These are phyloP conservation scores for Podaxis sp. DNA, from an alignment of 768 basidiomycete genomes.

Conservation along the genomic window DNA sequence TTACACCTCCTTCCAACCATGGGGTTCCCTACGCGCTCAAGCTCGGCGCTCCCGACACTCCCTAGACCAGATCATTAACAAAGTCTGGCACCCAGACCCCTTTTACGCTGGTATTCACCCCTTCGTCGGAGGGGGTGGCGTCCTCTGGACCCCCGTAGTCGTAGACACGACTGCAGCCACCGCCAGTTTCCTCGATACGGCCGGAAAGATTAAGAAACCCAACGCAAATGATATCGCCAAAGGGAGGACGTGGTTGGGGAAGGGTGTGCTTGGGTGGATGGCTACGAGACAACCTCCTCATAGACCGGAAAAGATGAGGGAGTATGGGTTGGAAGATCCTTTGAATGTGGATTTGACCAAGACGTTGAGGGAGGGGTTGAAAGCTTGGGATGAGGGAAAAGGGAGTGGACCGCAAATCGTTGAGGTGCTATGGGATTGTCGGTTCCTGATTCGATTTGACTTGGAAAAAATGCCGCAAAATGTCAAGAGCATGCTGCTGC, in stretches of 20 bases:
- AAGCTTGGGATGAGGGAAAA: slow-evolving; percentile 12
- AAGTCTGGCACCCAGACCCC: slow-evolving; percentile 40
- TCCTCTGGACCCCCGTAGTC: slow-evolving; percentile 58
- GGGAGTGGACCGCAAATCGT: slow-evolving; percentile 18
- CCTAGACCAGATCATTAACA: slow-evolving; percentile 41
- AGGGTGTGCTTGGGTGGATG: slow-evolving; percentile 47
- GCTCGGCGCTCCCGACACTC: slow-evolving; percentile 45
- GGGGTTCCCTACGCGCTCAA: slow-evolving; percentile 69
- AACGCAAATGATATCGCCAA: slow-evolving; percentile 8
- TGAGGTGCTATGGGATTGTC: slow-evolving; percentile 57
- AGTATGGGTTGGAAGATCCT: slow-evolving; percentile 13
- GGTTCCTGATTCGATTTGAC: slow-evolving; percentile 53
- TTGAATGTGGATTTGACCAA: slow-evolving; percentile 4
- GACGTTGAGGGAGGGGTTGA: slow-evolving; percentile 15
- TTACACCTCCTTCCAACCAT: slow-evolving; percentile 67
- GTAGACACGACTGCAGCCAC: slow-evolving; percentile 14
- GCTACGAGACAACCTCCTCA: slow-evolving; percentile 52
- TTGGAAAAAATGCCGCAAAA: slow-evolving; percentile 36
- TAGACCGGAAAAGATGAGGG: slow-evolving; percentile 24
- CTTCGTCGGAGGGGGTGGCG: slow-evolving; percentile 58
- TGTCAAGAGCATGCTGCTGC: slow-evolving; percentile 19
- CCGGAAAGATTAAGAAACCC: slow-evolving; percentile 7
- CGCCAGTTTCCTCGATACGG: background rate
- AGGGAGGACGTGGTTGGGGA: background rate
- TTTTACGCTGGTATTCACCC: slow-evolving; percentile 17